Evolutionary conservation across 2,329 filamentous ascomycete genomes (phyloP).

Genomic region (Alternaria conjuncta): DNA sequence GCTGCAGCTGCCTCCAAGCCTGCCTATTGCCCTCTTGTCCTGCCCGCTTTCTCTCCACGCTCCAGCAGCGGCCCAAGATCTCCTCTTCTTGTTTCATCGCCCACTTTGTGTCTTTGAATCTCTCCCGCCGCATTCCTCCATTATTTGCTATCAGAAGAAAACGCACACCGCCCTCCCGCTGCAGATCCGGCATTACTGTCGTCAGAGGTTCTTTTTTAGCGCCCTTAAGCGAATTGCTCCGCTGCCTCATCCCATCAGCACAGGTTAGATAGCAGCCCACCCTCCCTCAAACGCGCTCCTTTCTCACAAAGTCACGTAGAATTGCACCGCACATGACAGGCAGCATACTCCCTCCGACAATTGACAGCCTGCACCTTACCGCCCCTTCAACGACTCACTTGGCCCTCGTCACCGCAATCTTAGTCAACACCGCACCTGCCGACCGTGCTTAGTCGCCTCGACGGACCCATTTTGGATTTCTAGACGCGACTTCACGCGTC

Average conservation of each 20-base stretch:
- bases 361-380: slow-evolving; percentile 22
- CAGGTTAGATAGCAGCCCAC: slow-evolving; percentile 39
- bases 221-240: slow-evolving; percentile 41
- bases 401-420: slow-evolving; percentile 46
- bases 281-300: slow-evolving; percentile 27
- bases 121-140: background rate
- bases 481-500: slow-evolving; percentile 51
- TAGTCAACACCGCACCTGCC: slow-evolving; percentile 29
- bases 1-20: slow-evolving; percentile 7
- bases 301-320: slow-evolving; percentile 26
- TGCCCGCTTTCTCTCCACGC: slow-evolving; percentile 6
- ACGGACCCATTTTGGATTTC: slow-evolving; percentile 30
- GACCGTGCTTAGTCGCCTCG: slow-evolving; percentile 32
- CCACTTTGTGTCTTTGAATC: background rate
- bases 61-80: background rate
- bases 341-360: slow-evolving; percentile 26
- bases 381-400: slow-evolving; percentile 18
- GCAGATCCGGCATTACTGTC: slow-evolving; percentile 22
- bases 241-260: slow-evolving; percentile 40
- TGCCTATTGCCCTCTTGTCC: background rate
- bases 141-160: slow-evolving; percentile 5
- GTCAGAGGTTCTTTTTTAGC: slow-evolving; percentile 41
- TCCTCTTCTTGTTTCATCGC: background rate
- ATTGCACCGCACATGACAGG: slow-evolving; percentile 19
- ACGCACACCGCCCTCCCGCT: slow-evolving; percentile 14